Base-by-base conservation (phyloP, 768 basidiomycete genomes). In the Lenzites betulinus region DNA sequence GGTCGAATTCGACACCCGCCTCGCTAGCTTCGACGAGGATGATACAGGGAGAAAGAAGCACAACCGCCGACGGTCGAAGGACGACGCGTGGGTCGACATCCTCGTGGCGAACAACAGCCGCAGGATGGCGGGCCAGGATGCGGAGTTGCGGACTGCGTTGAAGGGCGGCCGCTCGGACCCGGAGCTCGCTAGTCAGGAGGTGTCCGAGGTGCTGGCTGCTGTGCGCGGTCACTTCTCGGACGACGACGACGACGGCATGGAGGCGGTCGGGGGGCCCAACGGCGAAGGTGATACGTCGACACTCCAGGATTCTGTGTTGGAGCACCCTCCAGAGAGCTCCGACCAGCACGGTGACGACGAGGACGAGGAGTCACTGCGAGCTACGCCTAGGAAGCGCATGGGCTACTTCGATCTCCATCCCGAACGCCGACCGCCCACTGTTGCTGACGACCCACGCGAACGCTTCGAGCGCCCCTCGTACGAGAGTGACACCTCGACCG, bases 61-160 rank as follows among this genome's bases (percentile, higher is more conserved):
- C 20, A 69, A 75, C 39, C 73, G 71, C 22, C 58, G 80, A 50
- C 73, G 80, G 38, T 78, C 79, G 20, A 77, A 73, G 65, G 87
- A 90, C 51, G 92, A 93, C 67, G 90, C 90, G 4, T 93, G 92
- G 91, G 90, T 93, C 42, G 92, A 93, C 73, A 93, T 93, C 42
- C 74, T 93, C 11, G 90, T 93, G 2, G 85, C 84, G 44, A 82
- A 71, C 15, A 82, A 81, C 64, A 71, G 66, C 36, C 74, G 86
- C 42, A 73, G 86, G 42, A 71, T 87, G 69, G 80, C 70, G 1
- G 81, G 78, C 7, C 87, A 88, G 69, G 87, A 87, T 49, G 83
- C 76, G 4, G 78, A 79, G 38, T 30, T 72, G 61, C 66, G 70
- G 6, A 59, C 58, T 22, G 52, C 54, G 20, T 53, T 64, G 1